Conservation (phyloP, 2,329 filamentous ascomycete genomes). For the Keithomyces neogunnii region DNA sequence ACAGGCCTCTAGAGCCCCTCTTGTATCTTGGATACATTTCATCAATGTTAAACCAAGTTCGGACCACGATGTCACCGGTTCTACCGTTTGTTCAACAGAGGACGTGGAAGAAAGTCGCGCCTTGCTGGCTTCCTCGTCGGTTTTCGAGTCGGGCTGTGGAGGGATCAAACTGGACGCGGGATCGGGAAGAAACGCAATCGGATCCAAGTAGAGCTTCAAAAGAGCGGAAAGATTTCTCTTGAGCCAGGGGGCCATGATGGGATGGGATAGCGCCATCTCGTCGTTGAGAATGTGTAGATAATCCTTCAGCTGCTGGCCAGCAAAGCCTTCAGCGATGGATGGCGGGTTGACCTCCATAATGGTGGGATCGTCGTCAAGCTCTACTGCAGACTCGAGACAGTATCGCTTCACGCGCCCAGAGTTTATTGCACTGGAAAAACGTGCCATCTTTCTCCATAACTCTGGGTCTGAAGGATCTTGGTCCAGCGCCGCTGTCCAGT, state of each 20-base stretch:
- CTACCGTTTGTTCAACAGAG: slow-evolving; percentile 2
- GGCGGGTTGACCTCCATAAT: slow-evolving; percentile 54
- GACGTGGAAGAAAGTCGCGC: background rate
- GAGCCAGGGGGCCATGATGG: slow-evolving; percentile 49
- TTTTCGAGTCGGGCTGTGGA: slow-evolving; percentile 13
- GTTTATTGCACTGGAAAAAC: slow-evolving; percentile 49
- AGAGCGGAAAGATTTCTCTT: slow-evolving; percentile 41
- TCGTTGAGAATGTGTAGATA: slow-evolving; percentile 47
- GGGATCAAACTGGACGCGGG: slow-evolving; percentile 32
- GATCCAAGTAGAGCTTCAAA: slow-evolving; percentile 49
- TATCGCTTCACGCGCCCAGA: slow-evolving; percentile 51
- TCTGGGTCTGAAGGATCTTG: slow-evolving; percentile 61
- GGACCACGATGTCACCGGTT: slow-evolving; percentile 22
- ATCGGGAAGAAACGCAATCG: slow-evolving; percentile 53
- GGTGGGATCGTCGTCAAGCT: slow-evolving; percentile 58
- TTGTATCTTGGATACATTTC: slow-evolving; percentile 20
- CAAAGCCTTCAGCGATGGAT: slow-evolving; percentile 54
- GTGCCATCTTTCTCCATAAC: slow-evolving; percentile 52
- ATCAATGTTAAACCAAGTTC: slow-evolving; percentile 25
- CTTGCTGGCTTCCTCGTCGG: background rate
- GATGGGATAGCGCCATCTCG: slow-evolving; percentile 49
- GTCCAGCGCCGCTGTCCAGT: slow-evolving; percentile 51
- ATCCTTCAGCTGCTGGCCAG: slow-evolving; percentile 52
- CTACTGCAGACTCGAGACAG: slow-evolving; percentile 57
- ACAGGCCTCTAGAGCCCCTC: slow-evolving; percentile 21